phyloP scores from a whole-genome alignment of 2,329 filamentous ascomycete genomes.

The Fusarium sp. region DNA sequence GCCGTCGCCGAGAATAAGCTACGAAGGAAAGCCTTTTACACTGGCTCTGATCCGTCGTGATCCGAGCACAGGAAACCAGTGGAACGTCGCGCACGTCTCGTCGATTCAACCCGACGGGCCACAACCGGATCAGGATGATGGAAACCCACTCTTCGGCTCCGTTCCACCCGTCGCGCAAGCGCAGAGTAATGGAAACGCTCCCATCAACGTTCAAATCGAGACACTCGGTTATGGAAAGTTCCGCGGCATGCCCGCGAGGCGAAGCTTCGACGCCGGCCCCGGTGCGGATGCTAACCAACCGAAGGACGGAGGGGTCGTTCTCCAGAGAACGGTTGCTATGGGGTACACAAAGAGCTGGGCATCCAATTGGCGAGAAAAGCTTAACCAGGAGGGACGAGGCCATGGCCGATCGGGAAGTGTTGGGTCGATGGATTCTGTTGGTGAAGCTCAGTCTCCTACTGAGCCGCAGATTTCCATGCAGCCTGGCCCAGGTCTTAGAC shows the following conservation, averaged over 20 bases:
- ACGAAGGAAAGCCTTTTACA: conserved; percentile 59
- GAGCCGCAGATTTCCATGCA: conserved; percentile 50
- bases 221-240: conserved; percentile 70
- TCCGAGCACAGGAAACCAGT: conserved; percentile 75
- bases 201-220: conserved; percentile 65
- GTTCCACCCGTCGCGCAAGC: conserved; percentile 38
- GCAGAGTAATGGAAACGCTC: conserved; percentile 46
- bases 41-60: conserved; percentile 80
- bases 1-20: conserved; percentile 53
- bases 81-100: conserved; percentile 78
- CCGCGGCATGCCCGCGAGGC: conserved; percentile 59
- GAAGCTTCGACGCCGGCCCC: conserved; percentile 48
- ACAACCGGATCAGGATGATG: conserved; percentile 38
- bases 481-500: conserved; percentile 61
- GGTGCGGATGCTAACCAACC: conserved; percentile 24
- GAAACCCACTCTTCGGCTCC: conserved; percentile 37
- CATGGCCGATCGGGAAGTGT: conserved; percentile 48
- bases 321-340: conserved; percentile 70
- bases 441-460: conserved; percentile 46
- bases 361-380: conserved; percentile 58
- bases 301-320: conserved; percentile 49
- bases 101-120: conserved; percentile 61
- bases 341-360: conserved; percentile 63
- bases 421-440: conserved; percentile 47
- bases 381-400: conserved; percentile 50